Evolutionary conservation across 805 yeast genomes (phyloP), one percentile per base, ranked within the genome.

Genomic region (Vanderwaltozyma yarrowii): DNA sequence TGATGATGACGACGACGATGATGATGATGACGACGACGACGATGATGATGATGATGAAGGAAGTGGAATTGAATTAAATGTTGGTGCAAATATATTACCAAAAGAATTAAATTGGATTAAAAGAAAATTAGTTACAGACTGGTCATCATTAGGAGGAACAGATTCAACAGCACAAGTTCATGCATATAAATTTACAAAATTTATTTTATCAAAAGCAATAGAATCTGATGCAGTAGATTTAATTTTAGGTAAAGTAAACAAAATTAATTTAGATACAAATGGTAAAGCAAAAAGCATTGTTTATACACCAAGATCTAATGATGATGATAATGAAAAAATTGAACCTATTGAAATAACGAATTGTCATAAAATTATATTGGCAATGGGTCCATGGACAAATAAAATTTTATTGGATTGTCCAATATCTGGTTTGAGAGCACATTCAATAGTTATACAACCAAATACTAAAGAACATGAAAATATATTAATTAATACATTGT

Each of bases 331-430:
- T 11, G 36, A 40, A 13, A 48, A 56, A 23, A 55, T 55, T 23
- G 57, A 65, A 35, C 61, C 62, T 20, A 54, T 75, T 8, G 71
- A 70, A 25, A 63, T 87, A 12, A 30, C 39, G 23, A 54, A 51
- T 12, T 92, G 84, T 38, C 85, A 83, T 53, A 78, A 83, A 49
- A 77, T 86, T n/a, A 78, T 89, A 10, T 66, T 92, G 50, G 69
- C 94, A 0, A 83, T 85, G 49, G 98, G 98, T 0, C 98, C 98
- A 11, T 89, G 98, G 98, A 87, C 96, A 2, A 80, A 95, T 2
- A 80, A 79, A 52, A 74, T 89, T 31, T 63, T 89, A 41, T 94
- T 95, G 2, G 87, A 82, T 47, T 88, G 97, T 56, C 98, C 97
- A 21, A 87, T 89, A 11, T 79, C 89, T 2, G 96, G 96, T 5